Evolutionary conservation across 1,284 basidiomycete species (phyloP).

Genomic region (Volvariella surrecta): DNA sequence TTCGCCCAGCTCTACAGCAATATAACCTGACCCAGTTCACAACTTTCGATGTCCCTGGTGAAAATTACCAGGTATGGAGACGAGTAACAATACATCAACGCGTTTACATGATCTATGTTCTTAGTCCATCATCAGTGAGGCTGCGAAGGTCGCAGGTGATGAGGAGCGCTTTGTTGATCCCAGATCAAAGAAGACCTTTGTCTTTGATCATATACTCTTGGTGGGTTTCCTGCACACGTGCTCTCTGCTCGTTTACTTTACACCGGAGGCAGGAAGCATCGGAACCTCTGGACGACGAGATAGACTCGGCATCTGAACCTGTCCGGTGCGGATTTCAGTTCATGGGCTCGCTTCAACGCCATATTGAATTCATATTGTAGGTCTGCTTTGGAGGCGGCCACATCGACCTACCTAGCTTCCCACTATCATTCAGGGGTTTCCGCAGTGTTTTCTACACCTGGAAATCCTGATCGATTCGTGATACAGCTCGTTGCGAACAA

Average conservation of each 20-base stretch:
- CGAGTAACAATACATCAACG: conserved; percentile 1
- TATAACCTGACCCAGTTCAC: conserved; percentile 86
- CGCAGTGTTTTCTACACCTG: conserved; percentile 54
- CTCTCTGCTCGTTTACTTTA: conserved; percentile 7
- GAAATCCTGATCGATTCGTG: conserved; percentile 42
- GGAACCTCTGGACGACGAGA: conserved; percentile 55
- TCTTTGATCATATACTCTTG: conserved; percentile 74
- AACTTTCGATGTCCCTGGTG: conserved; percentile 72
- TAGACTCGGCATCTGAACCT: conserved; percentile 58
- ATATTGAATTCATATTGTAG: conserved; percentile 27
- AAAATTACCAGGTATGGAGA: conserved; percentile 54
- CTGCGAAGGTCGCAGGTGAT: conserved; percentile 39
- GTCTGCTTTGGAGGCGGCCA: conserved; percentile 56
- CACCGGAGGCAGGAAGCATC: conserved; percentile 55
- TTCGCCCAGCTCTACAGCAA: conserved; percentile 67
- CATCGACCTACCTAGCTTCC: conserved; percentile 63
- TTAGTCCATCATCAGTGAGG: conserved; percentile 75
- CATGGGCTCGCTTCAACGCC: no score
- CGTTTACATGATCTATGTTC: conserved; percentile 12
- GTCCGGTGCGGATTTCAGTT: conserved; percentile 51
- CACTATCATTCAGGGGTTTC: conserved; percentile 74
- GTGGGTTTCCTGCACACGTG: conserved; percentile 26
- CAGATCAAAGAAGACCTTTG: conserved; percentile 66
- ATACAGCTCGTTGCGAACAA: conserved; percentile 88
- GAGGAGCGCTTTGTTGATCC: conserved; percentile 78